Evolutionary conservation across 441 rosid species (phyloP), one percentile per base, ranked within the genome.

Genomic region (Euphorbia schlechtendalii): DNA sequence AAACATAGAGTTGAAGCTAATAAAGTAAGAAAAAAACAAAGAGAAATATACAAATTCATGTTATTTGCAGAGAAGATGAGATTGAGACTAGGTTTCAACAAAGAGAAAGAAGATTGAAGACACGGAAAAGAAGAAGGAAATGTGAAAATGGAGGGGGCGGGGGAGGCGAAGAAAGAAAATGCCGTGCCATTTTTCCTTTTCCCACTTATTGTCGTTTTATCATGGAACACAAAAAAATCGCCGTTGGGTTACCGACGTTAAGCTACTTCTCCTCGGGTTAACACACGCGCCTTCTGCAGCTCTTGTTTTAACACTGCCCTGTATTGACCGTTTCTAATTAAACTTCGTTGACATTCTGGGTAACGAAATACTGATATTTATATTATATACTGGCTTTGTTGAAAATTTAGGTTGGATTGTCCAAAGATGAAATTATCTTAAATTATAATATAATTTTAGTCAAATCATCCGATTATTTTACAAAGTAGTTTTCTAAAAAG

Each of bases 221-320:
- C 40, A 36, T n/a, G n/a, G n/a, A n/a, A n/a, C n/a, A 67, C 60
- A 76, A 65, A 49, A 24, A 43, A 52, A 60, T 70, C 71, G 77
- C 82, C 77, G 83, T 69, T 69, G n/a, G 64, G 30, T 18, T 63
- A 71, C 77, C 60, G 83, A 56, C 76, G 68, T 11, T 59, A 73
- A 53, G 64, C 74, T 64, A 34, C 62, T 30, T 28, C 25, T 20
- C 36, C 21, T 17, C 24, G 12, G 3, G 17, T 22, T 38, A n/a
- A 4, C 32, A 20, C 15, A 69, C 68, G 66, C 70, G 53, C 71
- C 17, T 22, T 20, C 1, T 49, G 24, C 2, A 30, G 7, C 3
- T 67, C 63, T 64, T 68, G 57, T 14, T 2, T 41, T 9, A 41
- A 3, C 45, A 41, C 45, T 41, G 14, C 45, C 45, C 12, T 41